Percentiles rank a stretch among this genome's conserved stretches.
Evolutionary conservation across 805 yeast species (phyloP).

Genomic region (Komagataella ulmi): DNA sequence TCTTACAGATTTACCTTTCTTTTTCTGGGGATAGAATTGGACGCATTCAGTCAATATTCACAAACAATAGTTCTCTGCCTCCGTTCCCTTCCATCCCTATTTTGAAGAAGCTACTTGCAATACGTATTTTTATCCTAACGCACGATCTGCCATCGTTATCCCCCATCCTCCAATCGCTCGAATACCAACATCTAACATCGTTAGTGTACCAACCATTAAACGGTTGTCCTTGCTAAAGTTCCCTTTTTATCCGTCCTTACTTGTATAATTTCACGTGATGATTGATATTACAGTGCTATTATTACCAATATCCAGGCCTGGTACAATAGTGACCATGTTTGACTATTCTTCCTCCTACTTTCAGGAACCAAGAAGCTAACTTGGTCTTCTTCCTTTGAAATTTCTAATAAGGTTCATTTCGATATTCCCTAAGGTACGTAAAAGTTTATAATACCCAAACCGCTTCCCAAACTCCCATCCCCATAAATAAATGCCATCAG

Average conservation of each 20-base stretch:
- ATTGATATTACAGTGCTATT: background rate
- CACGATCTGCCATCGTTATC: too few relatives aligned
- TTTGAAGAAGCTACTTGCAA: too few relatives aligned
- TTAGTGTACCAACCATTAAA: background rate
- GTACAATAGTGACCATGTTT: background rate
- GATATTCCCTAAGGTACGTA: background rate
- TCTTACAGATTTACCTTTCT: too few relatives aligned
- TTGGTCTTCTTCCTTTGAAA: background rate
- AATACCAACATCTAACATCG: background rate
- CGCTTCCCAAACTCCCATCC: background rate
- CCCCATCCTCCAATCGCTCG: too few relatives aligned
- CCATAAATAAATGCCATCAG: background rate
- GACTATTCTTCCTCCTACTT: background rate
- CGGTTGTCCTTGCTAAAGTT: background rate
- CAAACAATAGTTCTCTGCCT: too few relatives aligned
- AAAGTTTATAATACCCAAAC: background rate
- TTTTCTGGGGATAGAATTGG: too few relatives aligned
- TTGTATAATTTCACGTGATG: background rate
- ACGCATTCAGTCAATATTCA: too few relatives aligned
- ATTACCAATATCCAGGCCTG: background rate
- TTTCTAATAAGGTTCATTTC: background rate
- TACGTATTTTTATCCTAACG: too few relatives aligned
- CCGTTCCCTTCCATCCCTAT: too few relatives aligned
- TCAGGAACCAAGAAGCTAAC: background rate
- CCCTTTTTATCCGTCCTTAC: background rate